Evolutionary conservation across 2,329 filamentous ascomycete genomes (phyloP), one percentile per base, ranked within the genome.

Genomic region (Penicillium italicum): DNA sequence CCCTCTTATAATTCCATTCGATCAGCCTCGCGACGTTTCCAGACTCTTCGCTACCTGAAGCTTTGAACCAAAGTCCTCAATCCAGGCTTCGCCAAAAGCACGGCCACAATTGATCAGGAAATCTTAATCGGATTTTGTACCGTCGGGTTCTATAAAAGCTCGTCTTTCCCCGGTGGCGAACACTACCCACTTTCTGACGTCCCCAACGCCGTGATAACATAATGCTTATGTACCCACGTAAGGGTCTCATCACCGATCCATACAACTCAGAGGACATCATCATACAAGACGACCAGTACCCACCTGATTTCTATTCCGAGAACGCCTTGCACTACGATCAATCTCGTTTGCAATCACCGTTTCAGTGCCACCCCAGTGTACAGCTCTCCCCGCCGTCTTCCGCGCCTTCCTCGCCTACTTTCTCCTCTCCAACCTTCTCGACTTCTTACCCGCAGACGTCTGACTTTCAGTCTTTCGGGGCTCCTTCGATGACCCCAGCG

Each of bases 181-280:
- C 47, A 33, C 54, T 58, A 53, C 42, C 56, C 63, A 61, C 62
- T 49, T 30, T 47, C 62, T 67, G 65, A 69, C 65, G 65, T 69
- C 60, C 62, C 60, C 56, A 50, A 62, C 46, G 28, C 18, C 45
- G 67, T 64, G 62, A 67, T 62, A 65, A 52, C 68, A 73, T 67
- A 67, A 74, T 74, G 72, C 70, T 72, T 66, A 69, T 72, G 66
- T 66, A 72, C 64, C 69, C 72, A 74, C 72, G 72, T 73, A 74
- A 74, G 70, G 72, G 66, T 72, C 68, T 72, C 69, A 72, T 74
- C 71, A 73, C 67, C 58, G 72, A 72, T 67, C 69, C 71, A 61
- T 67, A 66, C 64, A 64, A 66, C 56, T 58, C 67, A 53, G 69
- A 71, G 54, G 57, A 67, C 53, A 65, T 72, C 60, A 68, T 62